Evolutionary conservation across 2,329 filamentous ascomycete species (phyloP).

Genomic region (Davidsoniella australis): DNA sequence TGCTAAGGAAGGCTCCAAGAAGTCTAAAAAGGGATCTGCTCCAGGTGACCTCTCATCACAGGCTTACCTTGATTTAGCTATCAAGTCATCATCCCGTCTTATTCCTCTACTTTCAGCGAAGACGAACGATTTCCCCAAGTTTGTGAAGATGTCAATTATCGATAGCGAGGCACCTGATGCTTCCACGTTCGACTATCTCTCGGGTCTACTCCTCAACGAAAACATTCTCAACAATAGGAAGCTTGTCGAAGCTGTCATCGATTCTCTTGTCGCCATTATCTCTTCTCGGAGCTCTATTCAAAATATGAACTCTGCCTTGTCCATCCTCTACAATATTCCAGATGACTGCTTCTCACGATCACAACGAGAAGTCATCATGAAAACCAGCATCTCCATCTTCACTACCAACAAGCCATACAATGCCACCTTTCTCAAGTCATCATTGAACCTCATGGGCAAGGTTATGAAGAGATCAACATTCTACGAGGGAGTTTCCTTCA

Average conservation of each 20-base stretch:
- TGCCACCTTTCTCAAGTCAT: slow-evolving; percentile 11
- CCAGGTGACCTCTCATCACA: background rate
- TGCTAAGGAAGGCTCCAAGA: slow-evolving; percentile 17
- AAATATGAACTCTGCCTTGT: slow-evolving; percentile 4
- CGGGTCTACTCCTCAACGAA: slow-evolving; percentile 11
- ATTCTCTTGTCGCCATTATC: slow-evolving; percentile 8
- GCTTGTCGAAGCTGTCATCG: slow-evolving; percentile 11
- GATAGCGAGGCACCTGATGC: slow-evolving; percentile 1
- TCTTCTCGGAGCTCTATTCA: background rate
- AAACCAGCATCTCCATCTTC: slow-evolving; percentile 7
- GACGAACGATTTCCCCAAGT: slow-evolving; percentile 11
- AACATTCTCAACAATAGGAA: slow-evolving; percentile 13
- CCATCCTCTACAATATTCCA: slow-evolving; percentile 9
- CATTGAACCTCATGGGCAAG: slow-evolving; percentile 20
- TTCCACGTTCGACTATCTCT: slow-evolving; percentile 7
- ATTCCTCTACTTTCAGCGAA: slow-evolving; percentile 11
- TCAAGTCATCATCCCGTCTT: slow-evolving; percentile 8
- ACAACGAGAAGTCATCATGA: slow-evolving; percentile 11
- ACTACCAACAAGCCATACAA: slow-evolving; percentile 2
- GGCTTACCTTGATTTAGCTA: slow-evolving; percentile 11
- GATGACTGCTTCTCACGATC: slow-evolving; percentile 13
- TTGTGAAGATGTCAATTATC: slow-evolving; percentile 8
- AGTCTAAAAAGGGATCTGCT: background rate
- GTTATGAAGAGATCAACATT: slow-evolving; percentile 35
- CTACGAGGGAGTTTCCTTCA: slow-evolving; percentile 29